These are phyloP conservation scores for Penicillium occitanis DNA, from an alignment of 2,329 filamentous ascomycete species.

Conservation along the genomic window DNA sequence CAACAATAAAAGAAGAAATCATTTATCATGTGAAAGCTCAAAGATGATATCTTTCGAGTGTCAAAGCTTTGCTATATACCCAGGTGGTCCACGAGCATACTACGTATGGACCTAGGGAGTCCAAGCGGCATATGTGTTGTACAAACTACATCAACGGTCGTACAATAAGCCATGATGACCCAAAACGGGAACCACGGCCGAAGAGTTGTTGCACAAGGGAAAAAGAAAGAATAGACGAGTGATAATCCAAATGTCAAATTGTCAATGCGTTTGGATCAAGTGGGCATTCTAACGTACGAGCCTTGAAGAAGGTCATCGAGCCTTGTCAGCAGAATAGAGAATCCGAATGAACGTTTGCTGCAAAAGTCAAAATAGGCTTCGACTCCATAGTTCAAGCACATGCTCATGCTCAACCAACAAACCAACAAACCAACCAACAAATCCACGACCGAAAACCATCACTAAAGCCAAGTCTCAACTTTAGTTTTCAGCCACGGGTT, in stretches of 20 bases:
- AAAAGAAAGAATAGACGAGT: neutral
- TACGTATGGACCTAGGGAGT: neutral
- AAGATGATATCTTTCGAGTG: neutral
- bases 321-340: neutral
- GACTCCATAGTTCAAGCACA: too few relatives aligned
- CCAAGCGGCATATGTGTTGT: neutral
- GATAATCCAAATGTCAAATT: neutral
- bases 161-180: neutral
- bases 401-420: neutral
- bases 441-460: neutral
- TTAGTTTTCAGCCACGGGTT: neutral
- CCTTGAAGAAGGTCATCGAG: neutral
- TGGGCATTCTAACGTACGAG: neutral
- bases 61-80: neutral
- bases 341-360: neutral
- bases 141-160: conserved; percentile 3
- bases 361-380: neutral
- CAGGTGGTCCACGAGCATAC: too few relatives aligned
- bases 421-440: neutral
- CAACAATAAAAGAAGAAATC: neutral
- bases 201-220: neutral
- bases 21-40: conserved; percentile 4
- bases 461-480: neutral
- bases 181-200: neutral
- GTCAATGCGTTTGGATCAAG: conserved; percentile 8